Conservation (phyloP, 1,284 basidiomycete genomes). For the Pholiota adiposa region DNA sequence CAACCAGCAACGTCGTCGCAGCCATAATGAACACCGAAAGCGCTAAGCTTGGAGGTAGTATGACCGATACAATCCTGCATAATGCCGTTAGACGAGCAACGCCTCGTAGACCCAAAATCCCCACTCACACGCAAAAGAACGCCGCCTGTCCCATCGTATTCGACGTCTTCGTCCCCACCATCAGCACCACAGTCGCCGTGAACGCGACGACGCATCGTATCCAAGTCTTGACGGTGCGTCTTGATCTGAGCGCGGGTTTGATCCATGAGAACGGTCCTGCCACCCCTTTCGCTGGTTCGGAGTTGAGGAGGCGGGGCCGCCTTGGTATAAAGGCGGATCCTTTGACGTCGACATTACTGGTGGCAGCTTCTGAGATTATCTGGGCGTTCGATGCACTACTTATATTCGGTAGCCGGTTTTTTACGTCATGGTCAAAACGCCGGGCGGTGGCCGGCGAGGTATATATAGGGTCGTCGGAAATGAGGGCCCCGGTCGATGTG, state of each 20-base stretch:
- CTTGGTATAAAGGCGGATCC: neutral
- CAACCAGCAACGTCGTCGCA: conserved; percentile 34
- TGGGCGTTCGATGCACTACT: neutral
- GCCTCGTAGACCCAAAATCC: neutral
- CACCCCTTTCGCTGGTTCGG: neutral
- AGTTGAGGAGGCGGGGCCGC: neutral
- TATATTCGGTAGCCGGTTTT: neutral
- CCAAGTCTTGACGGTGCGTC: conserved; percentile 43
- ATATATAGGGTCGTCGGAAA: too few species aligned
- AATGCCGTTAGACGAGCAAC: neutral
- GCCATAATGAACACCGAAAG: conserved; percentile 40
- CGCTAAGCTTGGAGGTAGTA: conserved; percentile 41
- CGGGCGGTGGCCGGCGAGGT: too few species aligned
- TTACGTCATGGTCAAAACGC: neutral
- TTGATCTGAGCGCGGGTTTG: conserved; percentile 34
- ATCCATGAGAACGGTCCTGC: conserved; percentile 29
- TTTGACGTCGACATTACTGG: neutral
- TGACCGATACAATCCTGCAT: conserved; percentile 36
- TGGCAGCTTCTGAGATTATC: neutral
- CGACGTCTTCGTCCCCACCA: conserved; percentile 35
- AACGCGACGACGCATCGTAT: conserved; percentile 38
- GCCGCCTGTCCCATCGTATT: conserved; percentile 40
- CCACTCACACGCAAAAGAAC: conserved; percentile 41
- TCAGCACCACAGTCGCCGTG: conserved; percentile 34
- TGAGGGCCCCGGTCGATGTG: too few species aligned